A percentile compares a stretch with the other conserved stretches of the same genome.
These are phyloP conservation scores for Hyaloscypha bicolor DNA, from an alignment of 495 filamentous ascomycete genomes.

Conservation along the genomic window DNA sequence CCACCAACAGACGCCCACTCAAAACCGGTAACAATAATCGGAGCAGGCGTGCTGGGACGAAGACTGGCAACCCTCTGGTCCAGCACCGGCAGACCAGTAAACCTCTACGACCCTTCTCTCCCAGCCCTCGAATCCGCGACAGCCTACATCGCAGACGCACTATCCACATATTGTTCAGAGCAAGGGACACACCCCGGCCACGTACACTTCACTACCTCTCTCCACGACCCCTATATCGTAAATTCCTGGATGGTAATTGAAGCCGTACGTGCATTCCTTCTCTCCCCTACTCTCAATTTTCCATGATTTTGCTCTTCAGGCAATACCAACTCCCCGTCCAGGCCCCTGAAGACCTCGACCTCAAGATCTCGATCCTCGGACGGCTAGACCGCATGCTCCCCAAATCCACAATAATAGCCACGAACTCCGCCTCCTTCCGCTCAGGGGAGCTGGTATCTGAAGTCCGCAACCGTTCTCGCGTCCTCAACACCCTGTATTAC, in stretches of 20 bases:
- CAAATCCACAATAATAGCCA: constrained; percentile 51
- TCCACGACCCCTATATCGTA: constrained; percentile 25
- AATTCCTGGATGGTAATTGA: constrained; percentile 36
- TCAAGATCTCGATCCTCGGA: constrained; percentile 53
- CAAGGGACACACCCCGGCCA: constrained; percentile 36
- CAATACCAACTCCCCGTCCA: too few relatives aligned
- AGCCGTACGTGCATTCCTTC: background rate
- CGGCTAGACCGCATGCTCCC: constrained; percentile 46
- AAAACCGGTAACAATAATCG: constrained; percentile 42
- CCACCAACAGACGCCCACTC: constrained; percentile 30
- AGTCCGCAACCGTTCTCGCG: constrained; percentile 23
- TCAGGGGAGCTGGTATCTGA: constrained; percentile 30
- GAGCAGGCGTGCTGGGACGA: constrained; percentile 41
- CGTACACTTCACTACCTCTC: constrained; percentile 35
- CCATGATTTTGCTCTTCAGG: too few relatives aligned
- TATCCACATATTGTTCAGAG: constrained; percentile 35
- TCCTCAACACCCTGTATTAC: constrained; percentile 55
- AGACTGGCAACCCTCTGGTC: constrained; percentile 43
- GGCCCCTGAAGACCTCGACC: constrained; percentile 47
- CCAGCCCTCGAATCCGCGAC: constrained; percentile 33
- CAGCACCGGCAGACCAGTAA: constrained; percentile 37
- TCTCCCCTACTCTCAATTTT: too few relatives aligned
- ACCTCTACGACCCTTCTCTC: constrained; percentile 40
- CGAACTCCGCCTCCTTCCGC: constrained; percentile 54
- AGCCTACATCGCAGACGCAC: constrained; percentile 41